Conservation (phyloP, 345 rosid species). For the Lagerstroemia speciosa region DNA sequence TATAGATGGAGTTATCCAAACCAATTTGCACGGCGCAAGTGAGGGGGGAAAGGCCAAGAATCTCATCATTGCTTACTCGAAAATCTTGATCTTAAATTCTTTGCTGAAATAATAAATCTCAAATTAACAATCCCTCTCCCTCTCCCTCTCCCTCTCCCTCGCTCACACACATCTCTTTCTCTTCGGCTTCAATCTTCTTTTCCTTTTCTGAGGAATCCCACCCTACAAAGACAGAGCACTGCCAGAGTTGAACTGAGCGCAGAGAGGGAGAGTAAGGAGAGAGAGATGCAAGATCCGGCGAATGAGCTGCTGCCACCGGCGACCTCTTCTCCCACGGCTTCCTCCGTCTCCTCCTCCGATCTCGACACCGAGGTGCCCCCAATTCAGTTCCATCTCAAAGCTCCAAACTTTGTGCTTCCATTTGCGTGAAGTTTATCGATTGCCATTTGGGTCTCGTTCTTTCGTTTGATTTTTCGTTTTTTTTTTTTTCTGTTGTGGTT, state of each 20-base stretch:
- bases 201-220: not conserved
- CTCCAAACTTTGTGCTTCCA: not conserved
- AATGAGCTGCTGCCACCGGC: conserved; percentile 32
- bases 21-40: not conserved
- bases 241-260: not conserved
- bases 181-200: not conserved
- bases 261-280: not conserved
- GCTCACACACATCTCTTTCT: not conserved
- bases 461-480: not conserved
- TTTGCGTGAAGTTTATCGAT: not conserved
- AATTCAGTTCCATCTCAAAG: not conserved
- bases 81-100: not conserved
- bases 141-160: not conserved
- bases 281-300: conserved; percentile 45
- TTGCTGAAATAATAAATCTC: not conserved
- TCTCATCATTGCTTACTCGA: not conserved
- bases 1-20: too few relatives aligned
- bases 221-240: not conserved
- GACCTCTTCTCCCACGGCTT: conserved; percentile 60
- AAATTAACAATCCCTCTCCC: not conserved
- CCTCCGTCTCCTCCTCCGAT: conserved; percentile 88
- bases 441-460: not conserved
- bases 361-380: conserved; percentile 74
- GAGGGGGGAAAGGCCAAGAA: not conserved
- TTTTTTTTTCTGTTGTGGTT: too few relatives aligned